Evolutionary conservation across 495 filamentous ascomycete genomes (phyloP).

Genomic region (Terfezia boudieri): DNA sequence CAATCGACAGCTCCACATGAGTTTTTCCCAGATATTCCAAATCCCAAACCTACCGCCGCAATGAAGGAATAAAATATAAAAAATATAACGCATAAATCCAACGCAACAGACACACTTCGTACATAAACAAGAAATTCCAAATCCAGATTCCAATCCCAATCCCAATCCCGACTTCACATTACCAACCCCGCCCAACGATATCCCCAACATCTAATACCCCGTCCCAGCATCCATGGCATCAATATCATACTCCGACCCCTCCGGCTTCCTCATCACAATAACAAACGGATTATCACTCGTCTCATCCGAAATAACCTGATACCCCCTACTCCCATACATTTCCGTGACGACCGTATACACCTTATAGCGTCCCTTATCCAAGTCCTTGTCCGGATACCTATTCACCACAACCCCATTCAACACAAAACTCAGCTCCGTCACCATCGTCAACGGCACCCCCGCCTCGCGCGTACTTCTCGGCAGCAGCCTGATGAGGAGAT

Average conservation of each 20-base stretch:
- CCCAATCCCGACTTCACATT: no score
- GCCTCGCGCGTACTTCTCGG: conserved; percentile 3
- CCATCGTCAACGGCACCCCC: background rate
- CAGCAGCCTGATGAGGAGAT: conserved; percentile 2
- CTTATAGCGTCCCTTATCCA: background rate
- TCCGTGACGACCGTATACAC: background rate
- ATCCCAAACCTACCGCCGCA: no score
- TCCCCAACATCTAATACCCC: no score
- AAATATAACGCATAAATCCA: no score
- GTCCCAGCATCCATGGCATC: background rate
- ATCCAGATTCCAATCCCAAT: no score
- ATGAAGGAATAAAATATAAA: no score
- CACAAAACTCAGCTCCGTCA: conserved; percentile 9
- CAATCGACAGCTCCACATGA: no score
- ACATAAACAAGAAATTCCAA: no score
- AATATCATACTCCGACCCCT: background rate
- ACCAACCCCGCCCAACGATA: no score
- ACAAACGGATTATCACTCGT: background rate
- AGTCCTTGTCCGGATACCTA: background rate
- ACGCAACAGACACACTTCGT: no score
- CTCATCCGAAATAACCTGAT: background rate
- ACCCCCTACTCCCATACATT: background rate
- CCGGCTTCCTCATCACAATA: background rate
- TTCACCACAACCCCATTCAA: conserved; percentile 7
- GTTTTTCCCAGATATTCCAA: no score